Evolutionary conservation across 371 early-diverging fungal genomes (phyloP).

Genomic region (Mortierella polycephala): DNA sequence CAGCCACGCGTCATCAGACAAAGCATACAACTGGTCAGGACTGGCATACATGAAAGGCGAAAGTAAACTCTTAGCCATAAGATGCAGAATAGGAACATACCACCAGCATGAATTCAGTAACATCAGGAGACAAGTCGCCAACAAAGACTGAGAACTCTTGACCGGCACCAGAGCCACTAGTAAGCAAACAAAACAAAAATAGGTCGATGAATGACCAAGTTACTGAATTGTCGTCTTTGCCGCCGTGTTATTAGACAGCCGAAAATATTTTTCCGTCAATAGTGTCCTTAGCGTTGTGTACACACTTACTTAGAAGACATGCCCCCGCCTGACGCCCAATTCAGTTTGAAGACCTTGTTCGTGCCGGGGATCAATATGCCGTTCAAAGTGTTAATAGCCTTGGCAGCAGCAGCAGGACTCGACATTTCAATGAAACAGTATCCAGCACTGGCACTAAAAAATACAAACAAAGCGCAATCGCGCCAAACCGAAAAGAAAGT

Average conservation of each 20-base stretch:
- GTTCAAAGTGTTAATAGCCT: slow-evolving; percentile 74
- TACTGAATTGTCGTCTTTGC: neutral
- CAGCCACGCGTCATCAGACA: slow-evolving; percentile 1
- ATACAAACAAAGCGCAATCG: neutral
- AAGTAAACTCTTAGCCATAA: neutral
- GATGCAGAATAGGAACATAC: slow-evolving; percentile 57
- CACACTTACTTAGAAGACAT: slow-evolving; percentile 31
- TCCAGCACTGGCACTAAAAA: slow-evolving; percentile 64
- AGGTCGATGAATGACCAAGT: neutral
- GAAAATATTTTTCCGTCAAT: neutral
- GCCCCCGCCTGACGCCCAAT: slow-evolving; percentile 90
- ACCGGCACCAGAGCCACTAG: slow-evolving; percentile 63
- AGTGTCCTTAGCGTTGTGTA: neutral
- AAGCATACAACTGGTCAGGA: too few relatives aligned
- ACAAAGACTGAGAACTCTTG: slow-evolving; percentile 90
- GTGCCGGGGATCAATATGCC: slow-evolving; percentile 86
- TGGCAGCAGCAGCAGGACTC: slow-evolving; percentile 69
- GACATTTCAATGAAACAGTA: slow-evolving; percentile 85
- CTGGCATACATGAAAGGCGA: neutral
- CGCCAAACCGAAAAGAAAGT: neutral
- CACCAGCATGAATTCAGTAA: slow-evolving; percentile 77
- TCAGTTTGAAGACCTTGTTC: slow-evolving; percentile 83
- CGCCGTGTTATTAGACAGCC: neutral
- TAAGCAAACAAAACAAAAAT: neutral
- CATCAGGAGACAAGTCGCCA: slow-evolving; percentile 84